These are phyloP conservation scores for Epichloe elymi DNA, from an alignment of 2,329 filamentous ascomycete species.

Conservation along the genomic window DNA sequence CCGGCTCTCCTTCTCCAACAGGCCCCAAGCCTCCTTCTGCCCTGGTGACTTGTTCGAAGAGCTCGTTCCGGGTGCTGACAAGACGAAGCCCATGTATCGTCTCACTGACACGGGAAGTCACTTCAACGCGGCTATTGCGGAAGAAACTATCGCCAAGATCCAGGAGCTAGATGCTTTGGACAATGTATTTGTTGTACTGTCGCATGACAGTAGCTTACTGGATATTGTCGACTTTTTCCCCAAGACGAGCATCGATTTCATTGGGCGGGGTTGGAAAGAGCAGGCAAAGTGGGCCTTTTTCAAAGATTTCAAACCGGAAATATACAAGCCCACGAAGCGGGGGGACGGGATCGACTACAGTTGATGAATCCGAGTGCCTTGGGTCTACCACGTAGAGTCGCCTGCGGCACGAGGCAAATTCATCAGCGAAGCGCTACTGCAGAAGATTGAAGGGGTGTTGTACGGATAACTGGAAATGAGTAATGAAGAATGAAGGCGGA, in stretches of 20 bases:
- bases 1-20: background rate
- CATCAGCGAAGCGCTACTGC: too few species aligned
- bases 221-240: background rate
- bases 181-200: background rate
- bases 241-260: background rate
- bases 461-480: too few species aligned
- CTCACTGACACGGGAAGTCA: background rate
- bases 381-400: too few species aligned
- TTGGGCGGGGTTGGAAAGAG: background rate
- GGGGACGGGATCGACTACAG: too few species aligned
- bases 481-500: too few species aligned
- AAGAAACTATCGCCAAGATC: background rate
- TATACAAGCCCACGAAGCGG: too few species aligned
- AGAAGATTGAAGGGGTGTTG: too few species aligned
- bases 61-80: background rate
- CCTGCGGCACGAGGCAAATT: too few species aligned
- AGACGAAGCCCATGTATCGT: background rate
- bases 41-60: background rate
- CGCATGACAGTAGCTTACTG: background rate
- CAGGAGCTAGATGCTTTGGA: constrained; percentile 1
- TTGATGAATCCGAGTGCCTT: too few species aligned
- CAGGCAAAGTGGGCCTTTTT: background rate
- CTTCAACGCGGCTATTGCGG: background rate
- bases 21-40: background rate
- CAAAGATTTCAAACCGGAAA: background rate